Base-by-base conservation (phyloP, 208 protist genomes). In the Trypanosoma lewisi region DNA sequence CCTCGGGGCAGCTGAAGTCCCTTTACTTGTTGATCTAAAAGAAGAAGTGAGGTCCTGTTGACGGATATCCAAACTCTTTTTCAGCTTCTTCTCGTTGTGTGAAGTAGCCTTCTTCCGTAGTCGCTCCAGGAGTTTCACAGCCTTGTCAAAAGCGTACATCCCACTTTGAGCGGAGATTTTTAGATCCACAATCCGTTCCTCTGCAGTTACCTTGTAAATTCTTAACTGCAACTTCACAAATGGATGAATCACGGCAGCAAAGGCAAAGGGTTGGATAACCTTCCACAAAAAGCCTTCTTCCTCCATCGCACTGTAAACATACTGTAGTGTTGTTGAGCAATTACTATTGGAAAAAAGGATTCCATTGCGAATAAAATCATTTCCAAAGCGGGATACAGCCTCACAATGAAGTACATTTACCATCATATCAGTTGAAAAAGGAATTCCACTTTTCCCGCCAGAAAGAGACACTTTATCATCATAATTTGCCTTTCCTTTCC, bases 341-440 rank as follows among this genome's bases (percentile, higher is more conserved):
- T 73, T 70, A 42, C 55, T 69, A 11, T 52, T 23, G 8, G 66
- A 50, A 63, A 94, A 94, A n/a, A 77, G 63, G 2, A 94, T 77
- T 4, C 87, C 87, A 70, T 94, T 87, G 48, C 82, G 83, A 14
- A 94, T 82, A 58, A 85, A 94, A 52, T 91, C 80, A 71, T 87
- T 89, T 45, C 87, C 87, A 52, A 91, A 89, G 42, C 82, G 81
- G 6, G 83, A 73, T 1, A 76, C 70, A 9, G 67, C 62, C 47
- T 84, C 77, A 17, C 73, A 79, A 2, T 82, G 77, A 55, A 89
- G 70, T 37, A 66, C 73, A 37, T 82, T 75, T 27, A 78, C 58
- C 39, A 72, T 68, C 33, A 71, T n/a, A 27, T 16, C 9, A 12
- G 48, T n/a, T 45, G 34, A 28, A 48, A 54, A 54, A 14, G 44